phyloP scores from a whole-genome alignment of 2,329 filamentous ascomycete species.

The Dryadomyces quercus-mongolicae region DNA sequence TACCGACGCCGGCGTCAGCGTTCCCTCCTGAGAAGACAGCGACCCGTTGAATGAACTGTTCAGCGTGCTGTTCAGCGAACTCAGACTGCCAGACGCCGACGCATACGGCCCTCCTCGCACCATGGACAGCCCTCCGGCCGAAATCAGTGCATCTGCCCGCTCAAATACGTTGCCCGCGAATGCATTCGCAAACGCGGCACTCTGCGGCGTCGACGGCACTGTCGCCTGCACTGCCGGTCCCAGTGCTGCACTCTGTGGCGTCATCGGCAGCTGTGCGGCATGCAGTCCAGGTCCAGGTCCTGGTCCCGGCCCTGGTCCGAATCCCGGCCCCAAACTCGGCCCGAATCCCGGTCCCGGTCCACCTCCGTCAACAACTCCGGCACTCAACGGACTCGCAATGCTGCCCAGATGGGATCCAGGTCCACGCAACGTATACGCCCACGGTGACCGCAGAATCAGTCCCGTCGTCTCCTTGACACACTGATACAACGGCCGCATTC shows the following conservation, averaged over 20 bases:
- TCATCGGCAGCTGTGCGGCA: slow-evolving; percentile 52
- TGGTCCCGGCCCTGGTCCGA: no score
- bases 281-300: not conserved
- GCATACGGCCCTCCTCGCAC: slow-evolving; percentile 38
- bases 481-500: slow-evolving; percentile 71
- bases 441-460: slow-evolving; percentile 52
- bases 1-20: slow-evolving; percentile 18
- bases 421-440: slow-evolving; percentile 31
- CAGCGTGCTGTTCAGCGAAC: slow-evolving; percentile 18
- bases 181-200: slow-evolving; percentile 39
- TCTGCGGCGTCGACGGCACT: slow-evolving; percentile 59
- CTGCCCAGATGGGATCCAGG: slow-evolving; percentile 16
- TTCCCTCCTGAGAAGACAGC: slow-evolving; percentile 17
- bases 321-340: not conserved
- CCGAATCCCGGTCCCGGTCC: no score
- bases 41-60: slow-evolving; percentile 10
- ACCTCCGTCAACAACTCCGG: slow-evolving; percentile 3
- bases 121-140: slow-evolving; percentile 45
- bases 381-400: slow-evolving; percentile 18
- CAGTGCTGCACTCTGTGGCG: slow-evolving; percentile 77
- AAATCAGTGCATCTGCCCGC: slow-evolving; percentile 44
- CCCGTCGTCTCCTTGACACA: slow-evolving; percentile 70
- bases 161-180: slow-evolving; percentile 50
- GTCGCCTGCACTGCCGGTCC: slow-evolving; percentile 86
- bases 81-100: slow-evolving; percentile 48